phyloP scores from a whole-genome alignment of 768 basidiomycete species.

The Calocybe indica region DNA sequence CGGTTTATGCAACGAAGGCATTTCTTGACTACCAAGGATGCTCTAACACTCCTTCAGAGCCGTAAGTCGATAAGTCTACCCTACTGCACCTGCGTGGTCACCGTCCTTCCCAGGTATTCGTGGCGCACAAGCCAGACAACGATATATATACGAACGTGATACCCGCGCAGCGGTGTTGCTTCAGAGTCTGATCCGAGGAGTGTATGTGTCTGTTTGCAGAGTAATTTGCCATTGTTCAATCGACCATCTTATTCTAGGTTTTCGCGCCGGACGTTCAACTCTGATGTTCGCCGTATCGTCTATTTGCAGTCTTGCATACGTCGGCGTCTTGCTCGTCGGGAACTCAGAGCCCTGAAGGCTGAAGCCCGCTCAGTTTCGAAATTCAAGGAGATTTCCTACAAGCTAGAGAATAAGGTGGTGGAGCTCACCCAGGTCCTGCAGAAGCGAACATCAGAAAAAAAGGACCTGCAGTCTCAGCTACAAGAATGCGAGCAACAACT shows the following conservation, averaged over 20 bases:
- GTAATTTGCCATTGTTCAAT: constrained; percentile 1
- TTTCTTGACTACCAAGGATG: constrained; percentile 56
- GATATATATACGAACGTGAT: constrained; percentile 50
- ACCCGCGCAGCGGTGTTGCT: constrained; percentile 61
- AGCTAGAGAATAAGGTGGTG: constrained; percentile 97
- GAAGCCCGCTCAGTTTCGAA: constrained; percentile 97
- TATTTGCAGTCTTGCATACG: constrained; percentile 91
- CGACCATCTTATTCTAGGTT: constrained; percentile 32
- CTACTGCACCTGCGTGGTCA: neutral
- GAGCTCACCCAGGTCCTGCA: constrained; percentile 95
- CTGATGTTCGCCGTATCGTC: constrained; percentile 67
- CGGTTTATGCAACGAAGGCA: constrained; percentile 67
- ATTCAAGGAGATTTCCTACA: constrained; percentile 98
- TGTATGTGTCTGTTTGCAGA: constrained; percentile 47
- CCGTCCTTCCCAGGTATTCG: constrained; percentile 51
- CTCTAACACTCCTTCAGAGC: constrained; percentile 75
- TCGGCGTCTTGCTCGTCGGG: constrained; percentile 78
- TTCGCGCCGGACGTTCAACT: constrained; percentile 44
- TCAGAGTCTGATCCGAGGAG: constrained; percentile 82
- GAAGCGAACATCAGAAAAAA: constrained; percentile 86
- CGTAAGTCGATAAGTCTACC: constrained; percentile 46
- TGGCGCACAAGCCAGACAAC: constrained; percentile 62
- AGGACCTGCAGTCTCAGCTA: constrained; percentile 73
- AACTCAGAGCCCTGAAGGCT: constrained; percentile 75
- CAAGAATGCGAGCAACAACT: constrained; percentile 80